These are phyloP conservation scores for Eucalyptus grandis DNA, from an alignment of 345 rosid genomes.

Conservation along the genomic window DNA sequence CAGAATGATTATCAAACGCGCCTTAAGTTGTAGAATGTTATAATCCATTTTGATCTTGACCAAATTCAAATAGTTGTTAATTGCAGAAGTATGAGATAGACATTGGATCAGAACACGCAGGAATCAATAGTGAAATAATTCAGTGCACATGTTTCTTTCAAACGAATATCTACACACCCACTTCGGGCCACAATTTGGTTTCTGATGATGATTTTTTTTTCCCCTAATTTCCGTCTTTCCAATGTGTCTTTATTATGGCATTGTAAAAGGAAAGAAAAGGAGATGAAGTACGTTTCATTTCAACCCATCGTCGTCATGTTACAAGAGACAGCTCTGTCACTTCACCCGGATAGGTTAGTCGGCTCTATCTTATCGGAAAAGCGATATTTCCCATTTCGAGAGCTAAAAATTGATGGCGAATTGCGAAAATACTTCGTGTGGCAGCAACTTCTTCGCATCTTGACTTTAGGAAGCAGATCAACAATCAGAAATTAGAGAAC, in stretches of 20 bases:
- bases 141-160: background rate
- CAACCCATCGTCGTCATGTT: background rate
- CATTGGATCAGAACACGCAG: background rate
- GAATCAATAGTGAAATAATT: background rate
- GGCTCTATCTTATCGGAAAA: background rate
- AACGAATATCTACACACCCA: background rate
- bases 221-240: background rate
- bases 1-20: accelerated
- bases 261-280: background rate
- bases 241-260: background rate
- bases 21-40: accelerated
- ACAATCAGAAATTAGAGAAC: background rate
- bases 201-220: background rate
- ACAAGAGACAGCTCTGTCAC: background rate
- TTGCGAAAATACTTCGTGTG: background rate
- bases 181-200: background rate
- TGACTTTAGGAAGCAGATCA: background rate
- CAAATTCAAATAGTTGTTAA: background rate
- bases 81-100: background rate
- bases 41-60: background rate
- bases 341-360: background rate
- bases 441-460: background rate
- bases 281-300: background rate
- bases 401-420: background rate
- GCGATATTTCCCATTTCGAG: background rate